These are phyloP conservation scores for Trichoderma sp. DNA, from an alignment of 2,329 filamentous ascomycete genomes.

Conservation along the genomic window DNA sequence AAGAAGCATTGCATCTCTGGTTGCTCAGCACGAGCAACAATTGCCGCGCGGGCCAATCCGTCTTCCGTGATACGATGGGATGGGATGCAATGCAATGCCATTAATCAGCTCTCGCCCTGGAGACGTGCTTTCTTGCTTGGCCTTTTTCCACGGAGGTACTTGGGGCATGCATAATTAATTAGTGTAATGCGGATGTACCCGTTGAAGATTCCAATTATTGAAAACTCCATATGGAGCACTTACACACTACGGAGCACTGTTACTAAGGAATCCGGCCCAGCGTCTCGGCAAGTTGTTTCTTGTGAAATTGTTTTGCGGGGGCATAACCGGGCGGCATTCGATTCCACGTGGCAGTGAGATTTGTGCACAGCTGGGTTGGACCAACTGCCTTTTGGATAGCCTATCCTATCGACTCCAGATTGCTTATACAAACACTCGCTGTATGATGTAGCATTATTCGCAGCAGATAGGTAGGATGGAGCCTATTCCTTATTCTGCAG, in stretches of 20 bases:
- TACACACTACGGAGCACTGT: not conserved
- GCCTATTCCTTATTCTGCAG: not conserved
- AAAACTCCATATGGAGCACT: not conserved
- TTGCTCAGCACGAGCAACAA: not conserved
- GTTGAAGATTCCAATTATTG: not conserved
- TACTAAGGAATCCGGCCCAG: not conserved
- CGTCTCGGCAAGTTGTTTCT: not conserved
- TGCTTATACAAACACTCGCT: not conserved
- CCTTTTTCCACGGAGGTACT: not conserved
- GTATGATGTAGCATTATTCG: not conserved
- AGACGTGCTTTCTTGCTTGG: not conserved
- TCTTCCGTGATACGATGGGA: too few species aligned
- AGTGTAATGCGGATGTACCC: not conserved
- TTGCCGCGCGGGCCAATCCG: not conserved
- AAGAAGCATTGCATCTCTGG: not conserved
- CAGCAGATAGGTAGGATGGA: not conserved
- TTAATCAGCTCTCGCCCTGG: not conserved
- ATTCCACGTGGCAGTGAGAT: not conserved
- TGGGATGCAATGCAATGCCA: not conserved
- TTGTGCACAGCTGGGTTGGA: not conserved
- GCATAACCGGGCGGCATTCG: not conserved
- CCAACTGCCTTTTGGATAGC: not conserved
- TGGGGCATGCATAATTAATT: not conserved
- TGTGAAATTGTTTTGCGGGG: not conserved
- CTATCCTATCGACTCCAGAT: not conserved